A percentile compares a stretch with the other conserved stretches of the same genome.
Evolutionary conservation across 371 early-diverging fungal genomes (phyloP).

Genomic region (Zopfochytrium polystomum): DNA sequence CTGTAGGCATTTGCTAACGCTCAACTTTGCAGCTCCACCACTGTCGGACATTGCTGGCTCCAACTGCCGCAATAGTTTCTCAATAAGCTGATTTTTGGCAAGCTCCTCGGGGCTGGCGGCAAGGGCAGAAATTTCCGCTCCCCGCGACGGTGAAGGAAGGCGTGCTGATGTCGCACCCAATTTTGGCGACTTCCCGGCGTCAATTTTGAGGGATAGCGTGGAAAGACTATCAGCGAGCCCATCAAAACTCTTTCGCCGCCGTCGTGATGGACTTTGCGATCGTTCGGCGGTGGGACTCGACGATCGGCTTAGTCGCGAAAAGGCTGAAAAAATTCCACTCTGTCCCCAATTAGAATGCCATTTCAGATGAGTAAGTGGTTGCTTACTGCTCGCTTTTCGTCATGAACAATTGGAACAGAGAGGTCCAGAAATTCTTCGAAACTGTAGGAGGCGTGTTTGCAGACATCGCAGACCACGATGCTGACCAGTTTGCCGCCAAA

Average conservation of each 20-base stretch:
- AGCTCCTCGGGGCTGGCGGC: not conserved
- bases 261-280: too few relatives aligned
- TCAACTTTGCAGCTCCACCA: not conserved
- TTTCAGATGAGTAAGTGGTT: not conserved
- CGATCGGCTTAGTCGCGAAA: too few relatives aligned
- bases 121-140: too few relatives aligned
- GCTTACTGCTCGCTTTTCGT: not conserved
- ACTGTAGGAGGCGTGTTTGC: constrained; percentile 54
- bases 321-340: constrained; percentile 18
- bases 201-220: too few relatives aligned
- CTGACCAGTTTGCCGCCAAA: constrained; percentile 64
- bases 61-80: constrained; percentile 14
- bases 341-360: not conserved
- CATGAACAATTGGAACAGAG: constrained; percentile 18
- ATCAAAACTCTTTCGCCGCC: too few relatives aligned
- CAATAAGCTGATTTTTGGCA: constrained; percentile 1
- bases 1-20: constrained; percentile 32
- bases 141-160: too few relatives aligned
- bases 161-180: too few relatives aligned
- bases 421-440: constrained; percentile 57
- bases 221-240: too few relatives aligned
- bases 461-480: constrained; percentile 57
- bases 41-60: constrained; percentile 12
- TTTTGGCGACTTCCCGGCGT: too few relatives aligned
- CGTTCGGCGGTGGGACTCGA: too few relatives aligned